These are phyloP conservation scores for Aspergillus caelatus DNA, from an alignment of 2,329 filamentous ascomycete species.

Conservation along the genomic window DNA sequence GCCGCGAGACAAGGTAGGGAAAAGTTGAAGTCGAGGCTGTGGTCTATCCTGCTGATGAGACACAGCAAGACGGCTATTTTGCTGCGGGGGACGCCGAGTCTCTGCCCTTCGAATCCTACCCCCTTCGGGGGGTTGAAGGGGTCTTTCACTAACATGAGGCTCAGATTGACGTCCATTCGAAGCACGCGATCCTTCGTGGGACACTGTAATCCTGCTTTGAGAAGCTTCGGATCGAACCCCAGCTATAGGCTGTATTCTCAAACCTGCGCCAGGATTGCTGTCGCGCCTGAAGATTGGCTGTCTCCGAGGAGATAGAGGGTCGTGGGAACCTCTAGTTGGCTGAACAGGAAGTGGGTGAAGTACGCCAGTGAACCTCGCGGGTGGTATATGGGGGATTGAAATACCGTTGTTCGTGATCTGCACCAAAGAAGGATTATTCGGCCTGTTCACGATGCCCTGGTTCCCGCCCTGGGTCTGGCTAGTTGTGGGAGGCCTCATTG, in stretches of 20 bases:
- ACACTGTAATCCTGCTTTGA: neutral
- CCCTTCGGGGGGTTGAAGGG: neutral
- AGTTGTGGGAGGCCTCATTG: constrained; percentile 15
- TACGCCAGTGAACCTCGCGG: constrained; percentile 24
- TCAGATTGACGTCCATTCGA: neutral
- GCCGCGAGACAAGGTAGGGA: neutral
- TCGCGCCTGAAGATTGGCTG: neutral
- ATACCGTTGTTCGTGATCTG: constrained; percentile 25
- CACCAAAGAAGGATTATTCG: constrained; percentile 17
- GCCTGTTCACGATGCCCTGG: constrained; percentile 2
- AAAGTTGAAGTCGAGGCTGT: neutral
- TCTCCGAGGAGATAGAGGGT: neutral
- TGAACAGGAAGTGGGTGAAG: constrained; percentile 16
- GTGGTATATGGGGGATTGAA: constrained; percentile 21
- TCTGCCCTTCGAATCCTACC: neutral
- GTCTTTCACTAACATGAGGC: neutral
- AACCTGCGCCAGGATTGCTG: neutral
- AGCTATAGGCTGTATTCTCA: neutral
- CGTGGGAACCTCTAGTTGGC: neutral
- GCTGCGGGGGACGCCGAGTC: neutral
- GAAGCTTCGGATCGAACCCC: neutral
- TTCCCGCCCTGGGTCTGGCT: neutral
- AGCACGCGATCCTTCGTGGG: neutral
- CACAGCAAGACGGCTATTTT: neutral
- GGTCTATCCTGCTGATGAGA: neutral